These are phyloP conservation scores for Kitagawia praeruptora DNA, from an alignment of 129 eudicot species.

Conservation along the genomic window DNA sequence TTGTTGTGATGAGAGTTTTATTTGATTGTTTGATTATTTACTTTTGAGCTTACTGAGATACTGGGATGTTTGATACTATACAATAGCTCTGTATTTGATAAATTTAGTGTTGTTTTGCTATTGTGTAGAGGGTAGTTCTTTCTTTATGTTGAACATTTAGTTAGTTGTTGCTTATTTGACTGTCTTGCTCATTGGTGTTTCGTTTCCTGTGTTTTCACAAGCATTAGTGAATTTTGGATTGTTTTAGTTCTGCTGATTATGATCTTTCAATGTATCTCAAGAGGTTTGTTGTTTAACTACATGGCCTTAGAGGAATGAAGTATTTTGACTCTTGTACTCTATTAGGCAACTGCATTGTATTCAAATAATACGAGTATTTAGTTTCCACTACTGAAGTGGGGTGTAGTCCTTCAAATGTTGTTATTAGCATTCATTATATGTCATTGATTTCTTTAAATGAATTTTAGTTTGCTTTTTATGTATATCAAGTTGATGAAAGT, in stretches of 20 bases:
- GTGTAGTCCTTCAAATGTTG: neutral
- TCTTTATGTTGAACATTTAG: neutral
- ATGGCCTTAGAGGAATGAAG: neutral
- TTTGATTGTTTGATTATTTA: neutral
- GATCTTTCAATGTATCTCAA: neutral
- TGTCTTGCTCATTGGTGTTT: neutral
- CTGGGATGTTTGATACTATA: too few species aligned
- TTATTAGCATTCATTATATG: neutral
- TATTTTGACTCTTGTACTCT: neutral
- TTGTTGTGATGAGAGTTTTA: neutral
- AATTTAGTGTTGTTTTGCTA: neutral
- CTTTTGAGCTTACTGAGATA: neutral
- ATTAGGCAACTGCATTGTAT: neutral
- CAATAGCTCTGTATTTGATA: neutral
- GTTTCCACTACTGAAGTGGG: neutral
- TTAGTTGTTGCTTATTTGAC: neutral
- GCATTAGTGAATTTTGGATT: neutral
- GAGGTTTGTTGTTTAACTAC: neutral
- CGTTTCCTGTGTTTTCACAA: neutral
- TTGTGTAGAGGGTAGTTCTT: neutral
- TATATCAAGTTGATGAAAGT: neutral
- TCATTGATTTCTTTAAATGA: slow-evolving; percentile 11
- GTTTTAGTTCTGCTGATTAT: neutral
- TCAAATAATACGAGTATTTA: neutral
- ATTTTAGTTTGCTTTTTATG: neutral